Conservation (phyloP, 2,329 filamentous ascomycete species). For the Aspergillus viridinutans region DNA sequence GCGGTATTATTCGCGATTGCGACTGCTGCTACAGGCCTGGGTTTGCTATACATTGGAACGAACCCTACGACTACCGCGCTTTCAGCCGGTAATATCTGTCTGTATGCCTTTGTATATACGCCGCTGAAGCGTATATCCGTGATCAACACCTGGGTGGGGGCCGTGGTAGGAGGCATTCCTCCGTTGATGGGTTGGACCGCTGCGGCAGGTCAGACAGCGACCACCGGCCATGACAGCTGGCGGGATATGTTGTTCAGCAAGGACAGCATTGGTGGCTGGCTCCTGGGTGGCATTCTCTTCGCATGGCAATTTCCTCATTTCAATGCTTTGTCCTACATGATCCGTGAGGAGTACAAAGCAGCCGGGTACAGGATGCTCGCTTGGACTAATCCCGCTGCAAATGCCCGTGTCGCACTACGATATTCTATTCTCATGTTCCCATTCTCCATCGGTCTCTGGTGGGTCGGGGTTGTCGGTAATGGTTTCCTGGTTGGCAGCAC, state of each 20-base stretch:
- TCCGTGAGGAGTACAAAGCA: conserved; percentile 79
- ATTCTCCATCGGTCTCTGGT: conserved; percentile 75
- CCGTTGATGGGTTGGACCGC: conserved; percentile 98
- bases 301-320: conserved; percentile 99
- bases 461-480: conserved; percentile 76
- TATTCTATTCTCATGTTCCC: conserved; percentile 86
- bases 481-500: conserved; percentile 76
- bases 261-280: conserved; percentile 73
- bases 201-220: conserved; percentile 82
- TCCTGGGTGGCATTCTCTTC: conserved; percentile 78
- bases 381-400: conserved; percentile 82
- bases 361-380: conserved; percentile 69
- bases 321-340: conserved; percentile 85
- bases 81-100: conserved; percentile 74
- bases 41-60: conserved; percentile 78
- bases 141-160: conserved; percentile 92
- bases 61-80: conserved; percentile 90
- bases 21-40: conserved; percentile 65
- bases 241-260: conserved; percentile 71
- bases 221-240: conserved; percentile 66
- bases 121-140: conserved; percentile 83
- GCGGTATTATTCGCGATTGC: conserved; percentile 76
- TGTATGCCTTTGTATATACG: conserved; percentile 92
- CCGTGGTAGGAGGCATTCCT: conserved; percentile 86
- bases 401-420: conserved; percentile 79